These are phyloP conservation scores for Halenospora varia DNA, from an alignment of 495 filamentous ascomycete species.

Conservation along the genomic window DNA sequence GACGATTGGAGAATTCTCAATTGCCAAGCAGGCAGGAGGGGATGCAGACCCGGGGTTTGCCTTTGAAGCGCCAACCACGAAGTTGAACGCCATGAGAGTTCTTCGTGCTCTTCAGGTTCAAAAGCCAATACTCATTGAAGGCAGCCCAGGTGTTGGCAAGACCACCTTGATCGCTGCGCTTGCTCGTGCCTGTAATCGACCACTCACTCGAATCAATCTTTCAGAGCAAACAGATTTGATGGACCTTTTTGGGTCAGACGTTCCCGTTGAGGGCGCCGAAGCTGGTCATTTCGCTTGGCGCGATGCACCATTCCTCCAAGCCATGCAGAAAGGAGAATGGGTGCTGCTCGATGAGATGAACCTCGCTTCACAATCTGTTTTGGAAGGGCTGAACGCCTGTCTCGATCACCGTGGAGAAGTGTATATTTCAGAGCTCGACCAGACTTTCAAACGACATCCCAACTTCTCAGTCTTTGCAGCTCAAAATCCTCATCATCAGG, in stretches of 20 bases:
- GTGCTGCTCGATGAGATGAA: constrained; percentile 99
- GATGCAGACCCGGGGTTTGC: constrained; percentile 61
- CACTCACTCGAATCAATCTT: constrained; percentile 89
- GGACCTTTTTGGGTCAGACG: constrained; percentile 96
- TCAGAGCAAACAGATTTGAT: constrained; percentile 97
- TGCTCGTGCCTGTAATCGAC: constrained; percentile 69
- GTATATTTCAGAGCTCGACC: constrained; percentile 91
- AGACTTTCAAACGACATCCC: constrained; percentile 84
- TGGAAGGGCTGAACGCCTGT: constrained; percentile 96
- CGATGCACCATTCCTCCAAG: constrained; percentile 90
- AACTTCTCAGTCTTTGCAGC: constrained; percentile 92
- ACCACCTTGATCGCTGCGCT: constrained; percentile 87
- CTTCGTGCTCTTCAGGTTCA: constrained; percentile 82
- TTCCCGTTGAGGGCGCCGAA: constrained; percentile 83
- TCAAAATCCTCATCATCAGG: constrained; percentile 97
- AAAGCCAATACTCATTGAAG: constrained; percentile 91
- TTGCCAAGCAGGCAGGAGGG: constrained; percentile 46
- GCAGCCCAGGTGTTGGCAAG: constrained; percentile 95
- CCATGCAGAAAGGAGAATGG: constrained; percentile 96
- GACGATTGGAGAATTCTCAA: constrained; percentile 71
- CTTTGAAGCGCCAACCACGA: constrained; percentile 84
- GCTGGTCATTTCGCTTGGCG: constrained; percentile 90
- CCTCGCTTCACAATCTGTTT: constrained; percentile 90
- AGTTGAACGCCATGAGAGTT: constrained; percentile 83
- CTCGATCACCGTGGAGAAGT: constrained; percentile 95